Percentiles rank a stretch among this genome's conserved stretches.
phyloP scores from a whole-genome alignment of 192 early-diverging fungal genomes.

The Gonapodya prolifera region DNA sequence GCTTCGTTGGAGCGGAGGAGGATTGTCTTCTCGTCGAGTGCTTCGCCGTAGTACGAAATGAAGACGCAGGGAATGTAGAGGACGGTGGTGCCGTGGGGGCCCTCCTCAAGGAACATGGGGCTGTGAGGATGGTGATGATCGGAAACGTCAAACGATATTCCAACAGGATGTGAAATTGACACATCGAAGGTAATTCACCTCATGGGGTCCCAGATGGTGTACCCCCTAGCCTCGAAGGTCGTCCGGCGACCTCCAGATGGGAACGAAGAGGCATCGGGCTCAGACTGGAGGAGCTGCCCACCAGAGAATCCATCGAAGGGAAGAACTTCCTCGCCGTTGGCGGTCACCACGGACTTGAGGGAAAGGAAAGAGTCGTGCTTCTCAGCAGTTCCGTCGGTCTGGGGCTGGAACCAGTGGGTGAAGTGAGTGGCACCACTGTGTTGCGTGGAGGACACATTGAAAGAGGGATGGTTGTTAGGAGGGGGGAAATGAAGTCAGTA shows the following conservation, averaged over 20 bases:
- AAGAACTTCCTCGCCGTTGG: slow-evolving; percentile 74
- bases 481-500: neutral
- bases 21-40: slow-evolving; percentile 97
- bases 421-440: slow-evolving; percentile 72
- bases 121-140: slow-evolving; percentile 22
- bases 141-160: neutral
- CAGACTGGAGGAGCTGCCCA: slow-evolving; percentile 91
- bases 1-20: slow-evolving; percentile 83
- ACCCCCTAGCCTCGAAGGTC: slow-evolving; percentile 98
- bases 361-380: slow-evolving; percentile 98
- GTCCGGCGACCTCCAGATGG: slow-evolving; percentile 95
- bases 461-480: neutral
- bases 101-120: slow-evolving; percentile 90
- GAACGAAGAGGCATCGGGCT: slow-evolving; percentile 99
- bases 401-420: slow-evolving; percentile 99
- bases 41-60: slow-evolving; percentile 99
- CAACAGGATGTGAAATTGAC: neutral
- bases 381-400: slow-evolving; percentile 96
- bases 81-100: slow-evolving; percentile 81
- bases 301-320: slow-evolving; percentile 96
- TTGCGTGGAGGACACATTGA: neutral
- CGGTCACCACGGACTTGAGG: slow-evolving; percentile 65
- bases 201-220: slow-evolving; percentile 98
- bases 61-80: slow-evolving; percentile 97
- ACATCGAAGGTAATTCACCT: slow-evolving; percentile 17